A percentile compares a stretch with the other conserved stretches of the same genome.
These are phyloP conservation scores for Botryotinia calthae DNA, from an alignment of 2,329 filamentous ascomycete genomes.

Conservation along the genomic window DNA sequence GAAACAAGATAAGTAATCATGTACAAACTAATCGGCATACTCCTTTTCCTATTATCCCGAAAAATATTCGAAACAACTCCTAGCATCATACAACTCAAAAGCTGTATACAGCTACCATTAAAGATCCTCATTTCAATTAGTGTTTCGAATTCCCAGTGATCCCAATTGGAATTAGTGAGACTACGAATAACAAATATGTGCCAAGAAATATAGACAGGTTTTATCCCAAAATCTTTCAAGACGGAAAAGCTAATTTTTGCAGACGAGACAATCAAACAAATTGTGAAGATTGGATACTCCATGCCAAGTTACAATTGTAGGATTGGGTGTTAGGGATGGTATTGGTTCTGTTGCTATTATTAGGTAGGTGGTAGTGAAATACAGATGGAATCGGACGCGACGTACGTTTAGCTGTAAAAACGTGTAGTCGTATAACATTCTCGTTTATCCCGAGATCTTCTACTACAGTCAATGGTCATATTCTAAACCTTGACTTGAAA, in stretches of 20 bases:
- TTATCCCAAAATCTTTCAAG: not conserved
- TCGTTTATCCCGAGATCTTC: not conserved
- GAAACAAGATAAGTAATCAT: not conserved
- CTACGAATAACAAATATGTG: not conserved
- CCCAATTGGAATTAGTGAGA: not conserved
- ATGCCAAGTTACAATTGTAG: not conserved
- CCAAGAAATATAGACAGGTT: not conserved
- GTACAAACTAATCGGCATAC: not conserved
- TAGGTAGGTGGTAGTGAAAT: not conserved
- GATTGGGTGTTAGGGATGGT: not conserved
- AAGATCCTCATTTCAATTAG: not conserved
- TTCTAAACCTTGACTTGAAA: not conserved
- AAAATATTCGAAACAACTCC: not conserved
- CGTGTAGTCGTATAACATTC: not conserved
- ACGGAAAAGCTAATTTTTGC: no score
- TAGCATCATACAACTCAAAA: not conserved
- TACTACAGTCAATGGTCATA: not conserved
- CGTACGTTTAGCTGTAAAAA: not conserved
- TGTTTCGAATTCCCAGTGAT: not conserved
- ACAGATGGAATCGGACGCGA: not conserved
- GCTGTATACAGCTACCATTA: not conserved
- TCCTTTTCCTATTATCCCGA: not conserved
- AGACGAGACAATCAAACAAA: no score
- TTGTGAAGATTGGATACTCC: not conserved
- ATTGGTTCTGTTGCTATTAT: not conserved